A percentile compares a stretch with the other conserved stretches of the same genome.
Conservation (phyloP, 108 stramenopile species). For the Tribonema minus region DNA sequence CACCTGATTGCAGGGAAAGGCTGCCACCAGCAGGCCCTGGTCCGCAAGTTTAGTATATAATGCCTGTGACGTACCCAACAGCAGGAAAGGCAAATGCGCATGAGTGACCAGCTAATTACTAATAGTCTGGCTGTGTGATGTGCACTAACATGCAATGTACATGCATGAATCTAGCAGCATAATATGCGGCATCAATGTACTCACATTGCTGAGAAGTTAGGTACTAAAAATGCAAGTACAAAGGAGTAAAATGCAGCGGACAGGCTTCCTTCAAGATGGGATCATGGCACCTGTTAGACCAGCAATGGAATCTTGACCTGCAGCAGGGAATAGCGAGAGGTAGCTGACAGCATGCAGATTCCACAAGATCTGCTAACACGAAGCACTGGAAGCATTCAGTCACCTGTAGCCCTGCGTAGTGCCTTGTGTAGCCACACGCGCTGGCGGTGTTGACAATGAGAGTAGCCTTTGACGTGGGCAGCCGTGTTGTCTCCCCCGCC, state of each 20-base stretch:
- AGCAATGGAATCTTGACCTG: too few species aligned
- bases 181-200: neutral
- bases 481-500: neutral
- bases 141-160: neutral
- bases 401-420: neutral
- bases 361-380: too few species aligned
- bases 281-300: too few species aligned
- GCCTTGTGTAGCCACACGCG: neutral
- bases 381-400: too few species aligned
- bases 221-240: too few species aligned
- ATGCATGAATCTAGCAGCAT: neutral
- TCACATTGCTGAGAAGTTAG: neutral
- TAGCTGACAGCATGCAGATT: too few species aligned
- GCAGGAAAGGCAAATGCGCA: too few species aligned
- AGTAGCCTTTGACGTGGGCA: neutral
- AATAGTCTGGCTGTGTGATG: neutral
- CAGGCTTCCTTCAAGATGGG: too few species aligned
- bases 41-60: neutral
- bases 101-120: too few species aligned
- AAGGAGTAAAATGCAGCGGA: too few species aligned
- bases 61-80: neutral
- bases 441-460: neutral
- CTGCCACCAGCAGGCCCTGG: neutral
- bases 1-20: neutral
- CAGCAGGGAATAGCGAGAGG: too few species aligned